A percentile compares a stretch with the other conserved stretches of the same genome.
These are phyloP conservation scores for Moringa oleifera DNA, from an alignment of 345 rosid genomes.

Conservation along the genomic window DNA sequence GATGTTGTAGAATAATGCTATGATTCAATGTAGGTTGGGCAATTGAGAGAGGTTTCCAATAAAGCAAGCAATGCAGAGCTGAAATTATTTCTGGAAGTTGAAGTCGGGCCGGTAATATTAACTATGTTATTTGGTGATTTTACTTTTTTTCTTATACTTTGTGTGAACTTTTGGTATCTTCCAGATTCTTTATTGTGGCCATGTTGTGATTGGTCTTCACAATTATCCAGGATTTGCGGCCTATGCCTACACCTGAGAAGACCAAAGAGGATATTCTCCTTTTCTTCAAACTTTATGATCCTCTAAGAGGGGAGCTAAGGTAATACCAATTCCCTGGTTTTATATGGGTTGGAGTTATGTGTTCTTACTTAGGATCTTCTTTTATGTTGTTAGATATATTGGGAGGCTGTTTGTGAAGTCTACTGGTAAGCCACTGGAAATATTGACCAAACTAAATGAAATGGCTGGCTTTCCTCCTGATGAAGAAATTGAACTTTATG, in stretches of 20 bases:
- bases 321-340: conserved; percentile 19
- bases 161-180: conserved; percentile 12
- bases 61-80: conserved; percentile 79
- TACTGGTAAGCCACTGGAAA: conserved; percentile 70
- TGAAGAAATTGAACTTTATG: conserved; percentile 83
- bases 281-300: conserved; percentile 88
- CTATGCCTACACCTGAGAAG: conserved; percentile 61
- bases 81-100: conserved; percentile 85
- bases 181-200: conserved; percentile 3
- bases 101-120: conserved; percentile 53
- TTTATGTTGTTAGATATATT: conserved; percentile 48
- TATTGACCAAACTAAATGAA: conserved; percentile 62
- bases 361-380: background rate
- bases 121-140: conserved; percentile 7
- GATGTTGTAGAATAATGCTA: background rate
- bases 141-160: conserved; percentile 6
- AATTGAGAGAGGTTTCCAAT: conserved; percentile 80
- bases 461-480: conserved; percentile 89
- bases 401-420: conserved; percentile 86
- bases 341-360: background rate
- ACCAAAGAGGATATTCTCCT: conserved; percentile 84
- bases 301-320: conserved; percentile 69
- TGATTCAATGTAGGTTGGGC: conserved; percentile 64
- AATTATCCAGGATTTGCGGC: conserved; percentile 59
- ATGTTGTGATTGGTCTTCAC: conserved; percentile 3